Conservation (phyloP, 2,329 filamentous ascomycete species). For the Phyllosticta citriasiana region DNA sequence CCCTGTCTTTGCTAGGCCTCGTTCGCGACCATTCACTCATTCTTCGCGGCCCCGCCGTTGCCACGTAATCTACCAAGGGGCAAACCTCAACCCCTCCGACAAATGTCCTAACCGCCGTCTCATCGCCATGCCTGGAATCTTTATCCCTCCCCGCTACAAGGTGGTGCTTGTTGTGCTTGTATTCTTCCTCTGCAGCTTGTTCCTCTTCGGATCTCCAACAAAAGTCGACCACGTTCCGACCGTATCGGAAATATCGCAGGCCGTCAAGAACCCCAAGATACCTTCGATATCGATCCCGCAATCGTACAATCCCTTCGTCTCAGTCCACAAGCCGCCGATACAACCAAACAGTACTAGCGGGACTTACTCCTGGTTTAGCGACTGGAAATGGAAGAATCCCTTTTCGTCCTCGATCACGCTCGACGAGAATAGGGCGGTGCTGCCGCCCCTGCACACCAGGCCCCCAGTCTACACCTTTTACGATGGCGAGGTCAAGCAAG, state of each 20-base stretch:
- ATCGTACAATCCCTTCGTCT: constrained; percentile 55
- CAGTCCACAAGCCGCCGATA: constrained; percentile 59
- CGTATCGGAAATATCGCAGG: constrained; percentile 25
- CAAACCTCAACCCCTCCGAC: background rate
- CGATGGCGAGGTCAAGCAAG: constrained; percentile 55
- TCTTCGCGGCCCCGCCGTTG: background rate
- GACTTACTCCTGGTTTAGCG: constrained; percentile 73
- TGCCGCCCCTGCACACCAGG: constrained; percentile 63
- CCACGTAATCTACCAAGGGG: background rate
- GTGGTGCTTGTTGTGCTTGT: constrained; percentile 30
- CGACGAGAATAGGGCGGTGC: constrained; percentile 72
- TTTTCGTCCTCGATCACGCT: constrained; percentile 74
- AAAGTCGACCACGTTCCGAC: constrained; percentile 27
- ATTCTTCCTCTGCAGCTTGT: constrained; percentile 22
- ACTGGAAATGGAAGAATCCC: constrained; percentile 84
- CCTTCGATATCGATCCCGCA: constrained; percentile 25
- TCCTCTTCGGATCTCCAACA: constrained; percentile 28
- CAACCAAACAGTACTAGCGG: constrained; percentile 71
- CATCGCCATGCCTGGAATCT: constrained; percentile 3
- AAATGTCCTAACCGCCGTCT: background rate
- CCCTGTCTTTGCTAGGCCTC: background rate
- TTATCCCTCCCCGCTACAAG: constrained; percentile 28
- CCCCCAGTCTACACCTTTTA: constrained; percentile 87
- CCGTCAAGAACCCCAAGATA: constrained; percentile 27
- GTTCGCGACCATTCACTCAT: background rate